Percentiles rank a stretch among this genome's conserved stretches.
Conservation (phyloP, 2,329 filamentous ascomycete genomes). For the Scytalidium lignicola region DNA sequence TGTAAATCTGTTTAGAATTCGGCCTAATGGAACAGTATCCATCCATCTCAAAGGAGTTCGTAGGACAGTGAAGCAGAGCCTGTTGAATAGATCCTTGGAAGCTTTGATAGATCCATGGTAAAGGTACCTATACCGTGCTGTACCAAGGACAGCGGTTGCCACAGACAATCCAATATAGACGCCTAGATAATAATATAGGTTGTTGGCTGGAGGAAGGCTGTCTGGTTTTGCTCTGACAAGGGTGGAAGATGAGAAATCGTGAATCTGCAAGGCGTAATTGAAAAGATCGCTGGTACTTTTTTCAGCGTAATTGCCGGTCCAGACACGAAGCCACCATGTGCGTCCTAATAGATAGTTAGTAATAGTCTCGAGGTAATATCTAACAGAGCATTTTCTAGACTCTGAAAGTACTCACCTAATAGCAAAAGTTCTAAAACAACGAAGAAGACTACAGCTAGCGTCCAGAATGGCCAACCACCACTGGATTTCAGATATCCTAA, state of each 20-base stretch:
- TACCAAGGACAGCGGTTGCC: slow-evolving; percentile 52
- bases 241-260: slow-evolving; percentile 30
- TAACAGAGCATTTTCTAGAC: too few species aligned
- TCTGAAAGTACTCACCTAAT: slow-evolving; percentile 38
- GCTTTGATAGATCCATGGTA: slow-evolving; percentile 63
- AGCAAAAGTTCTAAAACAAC: slow-evolving; percentile 48
- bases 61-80: slow-evolving; percentile 61
- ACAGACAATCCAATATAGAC: slow-evolving; percentile 62
- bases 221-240: not conserved
- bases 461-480: slow-evolving; percentile 60
- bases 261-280: slow-evolving; percentile 40
- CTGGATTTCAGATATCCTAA: slow-evolving; percentile 60
- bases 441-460: slow-evolving; percentile 47
- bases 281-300: slow-evolving; percentile 20
- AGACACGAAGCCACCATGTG: slow-evolving; percentile 60
- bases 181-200: slow-evolving; percentile 58
- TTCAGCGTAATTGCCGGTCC: slow-evolving; percentile 46
- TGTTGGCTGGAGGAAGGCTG: slow-evolving; percentile 23
- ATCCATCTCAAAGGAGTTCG: slow-evolving; percentile 73
- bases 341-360: slow-evolving; percentile 32
- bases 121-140: slow-evolving; percentile 57
- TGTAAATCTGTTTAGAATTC: slow-evolving; percentile 74
- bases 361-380: not conserved
- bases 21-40: slow-evolving; percentile 72
- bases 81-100: slow-evolving; percentile 62